Evolutionary conservation across 805 yeast species (phyloP).

Genomic region (Schwanniomyces sp.): DNA sequence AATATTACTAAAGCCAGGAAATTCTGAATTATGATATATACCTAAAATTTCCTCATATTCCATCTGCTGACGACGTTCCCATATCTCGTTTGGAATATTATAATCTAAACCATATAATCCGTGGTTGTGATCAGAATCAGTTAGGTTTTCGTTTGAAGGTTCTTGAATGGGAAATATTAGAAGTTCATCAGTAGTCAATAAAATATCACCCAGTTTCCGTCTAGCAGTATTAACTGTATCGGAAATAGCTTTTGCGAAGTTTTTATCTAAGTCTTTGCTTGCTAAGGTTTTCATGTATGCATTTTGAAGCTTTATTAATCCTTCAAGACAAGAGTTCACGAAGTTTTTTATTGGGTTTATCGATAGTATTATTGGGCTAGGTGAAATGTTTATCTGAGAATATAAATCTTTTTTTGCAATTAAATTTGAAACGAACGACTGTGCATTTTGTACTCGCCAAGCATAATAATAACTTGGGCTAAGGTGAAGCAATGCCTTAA

Average conservation of each 20-base stretch:
- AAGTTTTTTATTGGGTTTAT: not conserved
- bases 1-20: not conserved
- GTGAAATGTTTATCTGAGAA: not conserved
- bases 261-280: not conserved
- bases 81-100: not conserved
- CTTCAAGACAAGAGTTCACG: not conserved
- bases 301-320: not conserved
- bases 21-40: not conserved
- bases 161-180: not conserved
- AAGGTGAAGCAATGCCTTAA: not conserved
- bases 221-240: not conserved
- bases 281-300: not conserved
- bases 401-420: not conserved
- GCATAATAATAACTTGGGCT: constrained; percentile 28
- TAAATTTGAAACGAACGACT: constrained; percentile 2
- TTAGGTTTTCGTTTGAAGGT: not conserved
- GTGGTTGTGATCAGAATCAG: not conserved
- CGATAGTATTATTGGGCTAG: not conserved
- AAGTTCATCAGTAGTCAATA: not conserved
- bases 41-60: not conserved
- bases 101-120: not conserved
- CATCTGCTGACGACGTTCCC: not conserved
- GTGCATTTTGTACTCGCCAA: constrained; percentile 24
- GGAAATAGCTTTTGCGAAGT: not conserved
- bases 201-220: not conserved